Evolutionary conservation across 768 basidiomycete genomes (phyloP).

Genomic region (Gloeopeniophorella convolvens): DNA sequence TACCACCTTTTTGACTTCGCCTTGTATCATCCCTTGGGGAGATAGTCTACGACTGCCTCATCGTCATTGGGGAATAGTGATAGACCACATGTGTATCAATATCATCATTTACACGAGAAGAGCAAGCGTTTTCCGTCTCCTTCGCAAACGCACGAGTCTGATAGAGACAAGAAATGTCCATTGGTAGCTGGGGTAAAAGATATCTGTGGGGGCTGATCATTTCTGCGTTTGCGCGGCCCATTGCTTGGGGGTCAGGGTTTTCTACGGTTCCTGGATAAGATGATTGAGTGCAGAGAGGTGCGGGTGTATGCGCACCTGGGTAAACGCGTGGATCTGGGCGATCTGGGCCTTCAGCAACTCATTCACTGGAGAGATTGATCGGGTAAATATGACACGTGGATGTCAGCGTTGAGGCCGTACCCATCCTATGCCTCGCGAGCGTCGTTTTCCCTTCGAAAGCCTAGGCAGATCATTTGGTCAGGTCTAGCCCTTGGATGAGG

Average conservation of each 20-base stretch:
- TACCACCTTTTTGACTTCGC: background rate
- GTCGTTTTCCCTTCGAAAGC: slow-evolving; percentile 76
- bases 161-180: no score
- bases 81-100: slow-evolving; percentile 4
- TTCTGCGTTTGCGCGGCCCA: slow-evolving; percentile 46
- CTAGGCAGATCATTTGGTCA: slow-evolving; percentile 28
- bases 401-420: slow-evolving; percentile 39
- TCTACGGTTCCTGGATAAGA: slow-evolving; percentile 34
- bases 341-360: slow-evolving; percentile 69
- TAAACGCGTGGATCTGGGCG: slow-evolving; percentile 80
- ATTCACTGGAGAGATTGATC: slow-evolving; percentile 47
- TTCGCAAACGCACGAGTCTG: no score
- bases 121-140: no score
- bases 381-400: background rate
- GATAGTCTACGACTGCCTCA: background rate
- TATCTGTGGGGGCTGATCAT: background rate
- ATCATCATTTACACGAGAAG: no score
- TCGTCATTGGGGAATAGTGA: background rate
- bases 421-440: slow-evolving; percentile 65
- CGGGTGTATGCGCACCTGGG: slow-evolving; percentile 49
- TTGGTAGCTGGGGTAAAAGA: no score
- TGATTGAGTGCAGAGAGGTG: background rate
- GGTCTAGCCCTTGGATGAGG: no score
- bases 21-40: background rate
- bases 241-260: slow-evolving; percentile 67